Percentiles rank a stretch among this genome's conserved stretches.
Evolutionary conservation across 2,329 filamentous ascomycete genomes (phyloP).

Genomic region (Tolypocladium amazonense): DNA sequence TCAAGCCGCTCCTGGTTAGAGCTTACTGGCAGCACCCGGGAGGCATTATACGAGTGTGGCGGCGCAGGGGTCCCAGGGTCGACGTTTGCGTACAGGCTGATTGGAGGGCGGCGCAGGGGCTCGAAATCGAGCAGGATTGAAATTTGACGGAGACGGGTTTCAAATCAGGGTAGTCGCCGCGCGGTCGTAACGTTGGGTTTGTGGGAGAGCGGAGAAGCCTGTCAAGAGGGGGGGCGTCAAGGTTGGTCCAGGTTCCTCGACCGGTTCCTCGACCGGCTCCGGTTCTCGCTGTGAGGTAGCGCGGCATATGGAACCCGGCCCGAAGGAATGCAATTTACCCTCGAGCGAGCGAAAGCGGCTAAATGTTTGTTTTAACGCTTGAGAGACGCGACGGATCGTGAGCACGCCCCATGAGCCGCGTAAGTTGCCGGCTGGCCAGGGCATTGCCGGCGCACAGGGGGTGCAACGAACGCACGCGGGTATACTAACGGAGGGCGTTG

Average conservation of each 20-base stretch:
- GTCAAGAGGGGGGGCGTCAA: background rate
- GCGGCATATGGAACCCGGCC: background rate
- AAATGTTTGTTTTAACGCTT: background rate
- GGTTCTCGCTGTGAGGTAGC: background rate
- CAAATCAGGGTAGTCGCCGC: background rate
- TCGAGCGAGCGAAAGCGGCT: background rate
- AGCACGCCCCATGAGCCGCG: background rate
- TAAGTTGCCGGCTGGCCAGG: background rate
- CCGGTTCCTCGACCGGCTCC: background rate
- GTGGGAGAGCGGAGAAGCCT: background rate
- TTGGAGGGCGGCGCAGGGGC: background rate
- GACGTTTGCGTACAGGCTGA: background rate
- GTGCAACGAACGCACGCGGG: too few species aligned
- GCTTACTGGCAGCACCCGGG: too few species aligned
- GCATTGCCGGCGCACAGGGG: background rate
- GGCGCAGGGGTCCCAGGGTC: background rate
- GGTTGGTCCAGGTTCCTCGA: background rate
- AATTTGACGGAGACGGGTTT: background rate
- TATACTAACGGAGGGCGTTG: background rate
- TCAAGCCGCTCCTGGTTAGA: background rate
- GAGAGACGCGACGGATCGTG: background rate
- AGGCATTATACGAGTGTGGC: background rate
- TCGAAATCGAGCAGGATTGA: background rate
- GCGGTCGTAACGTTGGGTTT: background rate
- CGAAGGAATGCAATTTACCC: background rate